A percentile compares a stretch with the other conserved stretches of the same genome.
These are phyloP conservation scores for Toxicodendron radicans DNA, from an alignment of 345 rosid genomes.

Conservation along the genomic window DNA sequence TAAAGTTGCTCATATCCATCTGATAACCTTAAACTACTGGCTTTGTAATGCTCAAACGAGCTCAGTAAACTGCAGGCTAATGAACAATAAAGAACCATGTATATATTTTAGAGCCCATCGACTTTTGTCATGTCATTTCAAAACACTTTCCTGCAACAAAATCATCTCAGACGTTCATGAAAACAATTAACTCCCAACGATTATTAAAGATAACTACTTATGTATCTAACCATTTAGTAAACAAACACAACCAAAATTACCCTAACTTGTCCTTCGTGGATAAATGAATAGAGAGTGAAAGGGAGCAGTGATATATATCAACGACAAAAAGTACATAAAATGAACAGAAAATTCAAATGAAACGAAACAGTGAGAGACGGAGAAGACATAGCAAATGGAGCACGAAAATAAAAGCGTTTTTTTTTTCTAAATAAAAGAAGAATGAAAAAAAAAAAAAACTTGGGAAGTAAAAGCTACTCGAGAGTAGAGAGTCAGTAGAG, in stretches of 20 bases:
- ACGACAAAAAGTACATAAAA: slow-evolving; percentile 18
- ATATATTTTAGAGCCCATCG: background rate
- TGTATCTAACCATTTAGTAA: background rate
- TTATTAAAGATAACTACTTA: background rate
- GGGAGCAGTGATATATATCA: background rate
- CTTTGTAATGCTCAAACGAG: background rate
- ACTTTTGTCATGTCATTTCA: background rate
- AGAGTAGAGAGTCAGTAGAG: background rate
- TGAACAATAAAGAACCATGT: background rate
- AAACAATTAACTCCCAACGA: background rate
- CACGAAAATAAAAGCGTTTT: background rate
- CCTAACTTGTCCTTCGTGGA: background rate
- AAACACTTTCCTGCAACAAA: slow-evolving; percentile 16
- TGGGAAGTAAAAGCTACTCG: background rate
- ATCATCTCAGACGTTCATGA: background rate
- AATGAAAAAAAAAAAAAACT: background rate
- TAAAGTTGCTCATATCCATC: slow-evolving; percentile 40
- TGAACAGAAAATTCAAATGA: slow-evolving; percentile 20
- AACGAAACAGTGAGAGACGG: background rate
- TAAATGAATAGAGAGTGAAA: background rate
- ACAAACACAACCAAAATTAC: background rate
- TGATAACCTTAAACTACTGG: background rate
- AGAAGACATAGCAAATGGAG: background rate
- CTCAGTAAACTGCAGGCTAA: background rate
- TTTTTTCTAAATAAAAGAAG: background rate